Percentiles rank a stretch among this genome's conserved stretches.
phyloP scores from a whole-genome alignment of 2,329 filamentous ascomycete species.

The Fusarium tupiense region DNA sequence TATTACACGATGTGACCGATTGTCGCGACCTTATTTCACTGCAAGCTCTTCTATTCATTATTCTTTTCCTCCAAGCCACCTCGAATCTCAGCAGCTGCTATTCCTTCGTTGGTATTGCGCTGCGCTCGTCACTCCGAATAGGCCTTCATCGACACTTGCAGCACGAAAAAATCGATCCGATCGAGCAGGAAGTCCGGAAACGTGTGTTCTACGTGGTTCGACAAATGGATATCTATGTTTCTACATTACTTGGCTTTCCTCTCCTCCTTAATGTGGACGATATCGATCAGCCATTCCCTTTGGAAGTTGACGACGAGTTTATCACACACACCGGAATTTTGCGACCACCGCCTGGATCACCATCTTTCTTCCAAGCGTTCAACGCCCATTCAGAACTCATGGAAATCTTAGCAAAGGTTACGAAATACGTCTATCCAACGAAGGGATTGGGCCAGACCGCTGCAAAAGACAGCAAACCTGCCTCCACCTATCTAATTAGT shows the following conservation, averaged over 20 bases:
- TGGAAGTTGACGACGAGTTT: slow-evolving; percentile 73
- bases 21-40: slow-evolving; percentile 79
- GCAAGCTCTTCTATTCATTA: slow-evolving; percentile 81
- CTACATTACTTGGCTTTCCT: slow-evolving; percentile 73
- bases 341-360: slow-evolving; percentile 63
- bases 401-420: slow-evolving; percentile 70
- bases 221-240: slow-evolving; percentile 77
- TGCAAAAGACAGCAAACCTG: slow-evolving; percentile 53
- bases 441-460: slow-evolving; percentile 63
- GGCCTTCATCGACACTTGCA: slow-evolving; percentile 79
- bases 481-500: slow-evolving; percentile 69
- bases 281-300: slow-evolving; percentile 72
- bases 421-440: slow-evolving; percentile 73
- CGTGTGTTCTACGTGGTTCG: slow-evolving; percentile 75
- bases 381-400: slow-evolving; percentile 73
- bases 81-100: slow-evolving; percentile 84
- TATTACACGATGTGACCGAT: slow-evolving; percentile 73
- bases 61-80: slow-evolving; percentile 82
- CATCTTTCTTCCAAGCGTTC: slow-evolving; percentile 71
- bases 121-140: slow-evolving; percentile 79
- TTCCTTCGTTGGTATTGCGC: slow-evolving; percentile 80
- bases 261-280: slow-evolving; percentile 71
- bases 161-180: slow-evolving; percentile 68
- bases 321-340: slow-evolving; percentile 68
- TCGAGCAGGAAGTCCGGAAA: slow-evolving; percentile 71